Percentiles rank a stretch among this genome's conserved stretches.
Evolutionary conservation across 2,329 filamentous ascomycete genomes (phyloP).

Genomic region (Nectriaceae sp.): DNA sequence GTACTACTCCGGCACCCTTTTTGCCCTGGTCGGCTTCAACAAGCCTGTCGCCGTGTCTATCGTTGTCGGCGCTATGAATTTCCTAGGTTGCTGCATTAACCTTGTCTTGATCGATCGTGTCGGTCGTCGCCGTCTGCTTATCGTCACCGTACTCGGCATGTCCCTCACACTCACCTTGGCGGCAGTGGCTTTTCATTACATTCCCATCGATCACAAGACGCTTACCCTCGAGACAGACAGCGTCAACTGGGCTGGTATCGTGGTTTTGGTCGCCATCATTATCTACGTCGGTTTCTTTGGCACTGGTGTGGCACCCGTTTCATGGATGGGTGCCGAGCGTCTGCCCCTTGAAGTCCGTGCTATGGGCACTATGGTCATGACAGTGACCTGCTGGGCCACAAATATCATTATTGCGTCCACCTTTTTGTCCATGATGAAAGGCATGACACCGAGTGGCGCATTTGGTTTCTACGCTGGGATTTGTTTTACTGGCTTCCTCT

Average conservation of each 20-base stretch:
- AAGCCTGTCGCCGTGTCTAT: constrained; percentile 47
- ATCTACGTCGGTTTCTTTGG: constrained; percentile 41
- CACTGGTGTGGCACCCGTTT: constrained; percentile 45
- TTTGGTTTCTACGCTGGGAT: constrained; percentile 53
- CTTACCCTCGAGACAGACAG: constrained; percentile 35
- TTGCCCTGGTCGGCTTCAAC: constrained; percentile 48
- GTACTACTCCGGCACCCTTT: constrained; percentile 50
- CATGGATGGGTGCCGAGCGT: constrained; percentile 48
- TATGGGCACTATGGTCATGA: constrained; percentile 47
- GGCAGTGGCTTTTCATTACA: constrained; percentile 44
- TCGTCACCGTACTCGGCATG: constrained; percentile 36
- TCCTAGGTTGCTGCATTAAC: constrained; percentile 48
- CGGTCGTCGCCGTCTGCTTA: constrained; percentile 44
- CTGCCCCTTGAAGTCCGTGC: constrained; percentile 47
- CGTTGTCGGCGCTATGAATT: constrained; percentile 46
- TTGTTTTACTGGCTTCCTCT: constrained; percentile 41
- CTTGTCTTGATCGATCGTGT: constrained; percentile 44
- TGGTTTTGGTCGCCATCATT: constrained; percentile 43
- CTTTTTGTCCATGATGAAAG: constrained; percentile 47
- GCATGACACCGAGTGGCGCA: constrained; percentile 46
- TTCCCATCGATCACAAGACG: constrained; percentile 43
- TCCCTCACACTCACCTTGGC: constrained; percentile 43
- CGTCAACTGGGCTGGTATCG: constrained; percentile 21
- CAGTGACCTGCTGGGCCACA: constrained; percentile 43
- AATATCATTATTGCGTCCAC: constrained; percentile 51